Evolutionary conservation across 306 rosid genomes (phyloP), one percentile per base, ranked within the genome.

Genomic region (Begonia fuchsioides): DNA sequence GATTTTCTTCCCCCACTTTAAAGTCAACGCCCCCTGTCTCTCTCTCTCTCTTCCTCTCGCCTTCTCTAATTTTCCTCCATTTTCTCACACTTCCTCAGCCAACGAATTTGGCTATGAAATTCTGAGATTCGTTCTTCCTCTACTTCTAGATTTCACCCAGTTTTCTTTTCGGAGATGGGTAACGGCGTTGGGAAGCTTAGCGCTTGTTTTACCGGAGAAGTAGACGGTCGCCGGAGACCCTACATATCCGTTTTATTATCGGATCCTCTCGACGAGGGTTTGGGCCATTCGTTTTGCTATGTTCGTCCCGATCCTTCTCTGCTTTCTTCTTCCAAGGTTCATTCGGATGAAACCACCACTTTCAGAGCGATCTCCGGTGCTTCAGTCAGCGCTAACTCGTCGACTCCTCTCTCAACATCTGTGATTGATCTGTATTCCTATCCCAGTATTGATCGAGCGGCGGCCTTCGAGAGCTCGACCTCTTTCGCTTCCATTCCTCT

Each of bases 301-400:
- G 98, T 92, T 1, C 60, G 98, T 15, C 98, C 98, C 16, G 98
- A 90, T 66, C 86, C 86, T 32, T 54, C 66, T 26, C 76, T 85
- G 9, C 32, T 82, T 0, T 87, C 94, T 0, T 79, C 76, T 0
- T 92, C 98, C 0, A 85, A 92, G 47, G 98, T 92, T 14, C 86
- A 82, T 70, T 92, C 96, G 0, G 98, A 92, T 17, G 94, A 92
- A 61, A 75, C 98, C 50, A 92, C 94, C 38, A 85, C 98, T 38
- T 92, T 92, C 66, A 58, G 87, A 65, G 69, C 98, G 15, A 92
- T 92, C 47, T 92, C 98, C 7, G 98, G 98, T 2, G 98, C 98
- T 2, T 85, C 98, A 1, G 94, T 92, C 17, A 92, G 98, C 61
- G 98, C 98, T 14, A 92, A 92, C 79, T 73, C 98, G 0, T 82